Evolutionary conservation across 169 alveolate species (phyloP).

Genomic region (Theileria orientalis): DNA sequence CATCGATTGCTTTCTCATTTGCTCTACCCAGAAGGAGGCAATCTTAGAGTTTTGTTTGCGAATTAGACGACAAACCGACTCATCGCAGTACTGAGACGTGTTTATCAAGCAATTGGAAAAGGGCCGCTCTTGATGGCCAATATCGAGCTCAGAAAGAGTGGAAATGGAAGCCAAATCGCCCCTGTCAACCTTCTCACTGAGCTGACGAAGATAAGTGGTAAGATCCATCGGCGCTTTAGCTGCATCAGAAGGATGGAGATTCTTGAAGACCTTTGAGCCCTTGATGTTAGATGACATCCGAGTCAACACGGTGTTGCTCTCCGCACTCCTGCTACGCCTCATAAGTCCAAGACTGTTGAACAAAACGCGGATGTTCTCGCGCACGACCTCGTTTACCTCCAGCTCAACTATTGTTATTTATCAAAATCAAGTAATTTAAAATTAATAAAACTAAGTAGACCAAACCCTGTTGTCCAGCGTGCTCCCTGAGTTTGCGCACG

Average conservation of each 20-base stretch:
- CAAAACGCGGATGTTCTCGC: not conserved
- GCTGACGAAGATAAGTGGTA: not conserved
- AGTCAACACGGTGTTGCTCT: not conserved
- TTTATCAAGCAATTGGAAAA: slow-evolving; percentile 10
- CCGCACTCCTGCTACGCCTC: not conserved
- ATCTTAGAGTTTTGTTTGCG: not conserved
- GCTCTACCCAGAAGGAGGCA: slow-evolving; percentile 2
- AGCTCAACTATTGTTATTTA: slow-evolving; percentile 1
- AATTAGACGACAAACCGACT: not conserved
- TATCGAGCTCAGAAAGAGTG: slow-evolving; percentile 10
- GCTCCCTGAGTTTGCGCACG: not conserved
- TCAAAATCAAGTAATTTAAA: slow-evolving; percentile 5
- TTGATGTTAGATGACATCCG: slow-evolving; percentile 1
- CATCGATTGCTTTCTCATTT: not conserved
- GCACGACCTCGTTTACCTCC: not conserved
- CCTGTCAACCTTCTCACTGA: slow-evolving; percentile 6
- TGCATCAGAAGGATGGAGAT: not conserved
- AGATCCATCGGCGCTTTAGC: not conserved
- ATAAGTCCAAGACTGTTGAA: slow-evolving; percentile 16
- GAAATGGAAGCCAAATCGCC: slow-evolving; percentile 22
- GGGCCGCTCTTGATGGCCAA: not conserved
- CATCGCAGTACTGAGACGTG: slow-evolving; percentile 8
- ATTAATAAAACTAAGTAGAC: slow-evolving; percentile 8
- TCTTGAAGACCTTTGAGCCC: slow-evolving; percentile 8
- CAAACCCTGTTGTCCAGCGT: slow-evolving; percentile 5